Evolutionary conservation across 2,329 filamentous ascomycete species (phyloP), one percentile per base, ranked within the genome.

Genomic region (Ophiostoma angusticollis): DNA sequence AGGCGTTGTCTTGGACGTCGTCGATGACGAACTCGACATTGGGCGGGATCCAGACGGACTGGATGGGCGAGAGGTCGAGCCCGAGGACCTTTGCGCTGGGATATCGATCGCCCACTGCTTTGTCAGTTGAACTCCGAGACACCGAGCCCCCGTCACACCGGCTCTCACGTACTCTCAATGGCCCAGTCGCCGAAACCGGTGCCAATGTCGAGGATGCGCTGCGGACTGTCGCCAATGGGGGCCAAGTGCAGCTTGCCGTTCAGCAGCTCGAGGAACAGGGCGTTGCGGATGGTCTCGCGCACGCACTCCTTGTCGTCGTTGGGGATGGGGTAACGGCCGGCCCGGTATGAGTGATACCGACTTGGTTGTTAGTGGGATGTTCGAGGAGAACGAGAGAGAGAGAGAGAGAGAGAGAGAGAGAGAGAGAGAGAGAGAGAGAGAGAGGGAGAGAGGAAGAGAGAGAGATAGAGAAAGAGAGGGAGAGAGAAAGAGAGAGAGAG

Each of bases 131-230:
- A 12, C 4, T 17, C 3, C 17, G 14, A 18, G 19, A 28, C 11
- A 25, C 5, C 6, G 6, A 6, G 16, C 22, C 21, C 27, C 16
- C 31, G 5, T 34, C 27, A 31, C n/a, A n/a, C n/a, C n/a, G n/a
- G 29, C 29, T 17, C 16, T 36, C 28, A 54, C 58, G 27, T 48
- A 68, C 65, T 55, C 47, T 68, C 65, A 38, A 73, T 64, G 3
- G 72, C 71, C 73, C 73, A 78, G 30, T 72, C 60, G 21, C 65
- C 65, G 23, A 63, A 64, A 6, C 67, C 67, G 5, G 65, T 69
- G 19, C 67, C 67, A 13, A 70, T 49, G 42, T 70, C 65, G 25
- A 70, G 53, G 41, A 71, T 67, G 45, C 63, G 68, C 34, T 69
- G 65, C 3, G 64, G 64, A 17, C 55, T 51, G 18, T 58, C 49